A percentile compares a stretch with the other conserved stretches of the same genome.
Evolutionary conservation across 163 green algal species (phyloP).

Genomic region (Scenedesmus sp.): DNA sequence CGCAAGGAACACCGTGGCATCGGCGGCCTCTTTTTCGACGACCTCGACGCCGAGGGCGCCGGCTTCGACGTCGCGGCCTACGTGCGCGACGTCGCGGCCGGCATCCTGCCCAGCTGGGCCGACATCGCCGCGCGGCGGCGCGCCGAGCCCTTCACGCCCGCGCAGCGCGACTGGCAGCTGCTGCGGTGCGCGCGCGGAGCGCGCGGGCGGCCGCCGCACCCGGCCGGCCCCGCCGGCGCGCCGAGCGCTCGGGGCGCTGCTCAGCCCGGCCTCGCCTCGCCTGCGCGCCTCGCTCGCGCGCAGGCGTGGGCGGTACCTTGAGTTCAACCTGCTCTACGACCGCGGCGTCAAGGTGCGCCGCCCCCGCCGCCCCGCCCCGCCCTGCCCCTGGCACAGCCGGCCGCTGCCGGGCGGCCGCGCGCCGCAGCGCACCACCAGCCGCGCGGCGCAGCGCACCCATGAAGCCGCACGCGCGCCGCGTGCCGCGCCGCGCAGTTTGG

Average conservation of each 20-base stretch:
- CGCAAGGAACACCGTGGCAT: slow-evolving; percentile 95
- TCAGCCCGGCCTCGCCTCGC: too few species aligned
- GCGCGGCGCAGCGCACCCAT: too few species aligned
- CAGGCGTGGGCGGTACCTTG: slow-evolving; percentile 75
- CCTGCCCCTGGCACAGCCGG: too few species aligned
- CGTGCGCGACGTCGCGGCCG: slow-evolving; percentile 72
- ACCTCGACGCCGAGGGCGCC: slow-evolving; percentile 68
- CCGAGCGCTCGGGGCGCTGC: background rate
- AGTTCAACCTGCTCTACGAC: slow-evolving; percentile 99
- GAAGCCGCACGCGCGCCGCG: too few species aligned
- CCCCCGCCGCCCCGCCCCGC: too few species aligned
- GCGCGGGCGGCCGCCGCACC: too few species aligned
- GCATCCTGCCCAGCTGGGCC: slow-evolving; percentile 85
- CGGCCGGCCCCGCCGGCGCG: too few species aligned
- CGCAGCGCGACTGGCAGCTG: slow-evolving; percentile 93
- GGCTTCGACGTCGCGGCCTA: slow-evolving; percentile 67
- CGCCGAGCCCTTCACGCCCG: slow-evolving; percentile 64
- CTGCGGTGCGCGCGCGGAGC: slow-evolving; percentile 49
- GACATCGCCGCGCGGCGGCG: slow-evolving; percentile 72
- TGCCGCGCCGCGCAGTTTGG: too few species aligned
- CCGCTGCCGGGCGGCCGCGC: too few species aligned
- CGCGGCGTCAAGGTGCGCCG: slow-evolving; percentile 90
- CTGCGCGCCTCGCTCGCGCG: background rate
- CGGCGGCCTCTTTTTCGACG: slow-evolving; percentile 99
- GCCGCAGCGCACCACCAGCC: too few species aligned